Evolutionary conservation across 2,329 filamentous ascomycete genomes (phyloP).

Genomic region (Cercospora citrullina): DNA sequence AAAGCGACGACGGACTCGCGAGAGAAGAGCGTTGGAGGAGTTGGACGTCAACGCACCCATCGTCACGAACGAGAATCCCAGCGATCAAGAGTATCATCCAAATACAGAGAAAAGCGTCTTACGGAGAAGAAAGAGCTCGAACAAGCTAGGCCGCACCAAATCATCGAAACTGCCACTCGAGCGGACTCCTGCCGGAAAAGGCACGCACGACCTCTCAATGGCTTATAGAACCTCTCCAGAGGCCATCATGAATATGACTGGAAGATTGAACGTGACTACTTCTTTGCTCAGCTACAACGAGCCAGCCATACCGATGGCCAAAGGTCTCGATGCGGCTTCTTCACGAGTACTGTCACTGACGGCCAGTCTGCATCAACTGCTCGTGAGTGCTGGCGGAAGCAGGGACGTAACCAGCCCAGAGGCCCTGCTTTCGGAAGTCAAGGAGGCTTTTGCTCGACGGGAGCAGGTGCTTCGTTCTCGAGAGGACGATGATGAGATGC

Average conservation of each 20-base stretch:
- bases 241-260: conserved; percentile 12
- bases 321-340: conserved; percentile 14
- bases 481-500: conserved; percentile 16
- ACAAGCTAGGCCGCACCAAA: conserved; percentile 35
- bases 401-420: neutral
- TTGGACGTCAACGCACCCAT: conserved; percentile 29
- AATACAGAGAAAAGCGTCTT: conserved; percentile 10
- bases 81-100: conserved; percentile 21
- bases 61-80: neutral
- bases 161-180: conserved; percentile 45
- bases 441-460: conserved; percentile 16
- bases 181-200: conserved; percentile 36
- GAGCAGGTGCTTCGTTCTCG: neutral
- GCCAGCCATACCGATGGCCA: conserved; percentile 23
- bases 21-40: conserved; percentile 27
- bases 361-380: conserved; percentile 20
- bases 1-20: conserved; percentile 33
- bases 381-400: conserved; percentile 18
- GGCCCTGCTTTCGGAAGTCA: conserved; percentile 17
- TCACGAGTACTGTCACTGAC: conserved; percentile 19
- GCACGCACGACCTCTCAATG: conserved; percentile 25
- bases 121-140: conserved; percentile 28
- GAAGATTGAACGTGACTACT: conserved; percentile 20
- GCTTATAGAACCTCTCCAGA: neutral
- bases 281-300: conserved; percentile 33